Percentiles rank a stretch among this genome's conserved stretches.
Conservation (phyloP, 2,329 filamentous ascomycete genomes). For the Botryosphaeria dothidea region DNA sequence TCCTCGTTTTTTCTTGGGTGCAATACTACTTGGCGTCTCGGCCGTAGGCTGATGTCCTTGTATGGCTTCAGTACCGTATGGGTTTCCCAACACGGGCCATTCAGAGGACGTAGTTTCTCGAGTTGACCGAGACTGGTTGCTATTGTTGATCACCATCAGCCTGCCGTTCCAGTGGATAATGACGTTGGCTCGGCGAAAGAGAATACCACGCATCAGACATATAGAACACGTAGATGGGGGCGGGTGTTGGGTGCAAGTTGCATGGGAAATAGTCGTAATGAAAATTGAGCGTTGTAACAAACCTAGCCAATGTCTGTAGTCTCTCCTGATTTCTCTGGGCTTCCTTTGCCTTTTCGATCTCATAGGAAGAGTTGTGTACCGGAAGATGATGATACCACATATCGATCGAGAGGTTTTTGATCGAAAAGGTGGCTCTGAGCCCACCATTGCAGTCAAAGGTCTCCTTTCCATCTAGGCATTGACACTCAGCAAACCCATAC, state of each 20-base stretch:
- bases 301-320: too few relatives aligned
- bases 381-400: constrained; percentile 8
- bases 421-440: background rate
- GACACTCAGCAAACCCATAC: background rate
- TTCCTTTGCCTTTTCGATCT: background rate
- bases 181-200: too few relatives aligned
- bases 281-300: too few relatives aligned
- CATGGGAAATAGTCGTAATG: too few relatives aligned
- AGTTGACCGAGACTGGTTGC: background rate
- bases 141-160: background rate
- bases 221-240: too few relatives aligned
- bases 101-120: background rate
- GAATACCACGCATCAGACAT: too few relatives aligned
- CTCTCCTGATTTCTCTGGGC: background rate
- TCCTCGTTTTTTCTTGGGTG: background rate
- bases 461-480: background rate
- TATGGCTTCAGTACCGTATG: background rate
- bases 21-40: background rate
- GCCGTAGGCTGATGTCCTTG: background rate
- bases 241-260: too few relatives aligned
- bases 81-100: background rate
- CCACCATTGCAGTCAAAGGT: constrained; percentile 1
- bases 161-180: background rate
- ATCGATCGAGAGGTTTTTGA: constrained; percentile 2
- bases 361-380: background rate